Evolutionary conservation across 2,329 filamentous ascomycete genomes (phyloP), one percentile per base, ranked within the genome.

Genomic region (Aspergillus pseudoterreus): DNA sequence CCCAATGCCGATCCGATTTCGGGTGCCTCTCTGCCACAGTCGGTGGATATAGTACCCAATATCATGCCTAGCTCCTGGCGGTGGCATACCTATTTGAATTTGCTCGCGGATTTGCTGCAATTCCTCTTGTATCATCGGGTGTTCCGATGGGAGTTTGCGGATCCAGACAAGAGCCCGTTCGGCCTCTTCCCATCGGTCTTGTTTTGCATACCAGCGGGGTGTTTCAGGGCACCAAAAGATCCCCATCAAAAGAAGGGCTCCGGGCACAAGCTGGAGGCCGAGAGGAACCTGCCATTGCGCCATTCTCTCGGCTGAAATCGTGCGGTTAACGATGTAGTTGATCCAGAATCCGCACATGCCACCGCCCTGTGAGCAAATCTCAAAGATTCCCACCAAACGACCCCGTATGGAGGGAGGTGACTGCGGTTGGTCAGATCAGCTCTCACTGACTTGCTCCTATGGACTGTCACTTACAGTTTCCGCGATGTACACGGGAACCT

Each of bases 151-250:
- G 3, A 86, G 71, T 49, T 78, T 72, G 22, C 84, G 78, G 41
- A 87, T 72, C 19, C 67, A 72, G 10, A 78, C 72, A 1, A 88
- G 74, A 12, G 82, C 76, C 0, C 50, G 53, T 1, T 75, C 78
- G 0, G 84, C 81, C 22, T 82, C 72, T 39, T 86, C 82, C 82
- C 83, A 85, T 55, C 83, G 78, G 58, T 86, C 82, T 56, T 80
- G 76, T 56, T 82, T 81, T 17, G 84, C 85, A 30, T 84, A 78
- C 79, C 81, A 87, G 55, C 85, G 77, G 11, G 84, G 84, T 6
- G 82, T 83, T 58, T 86, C 84, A 60, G 80, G 77, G 59, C 82
- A 82, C 46, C 82, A 68, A 2, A 79, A 61, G 74, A 87, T 83
- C 57, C 81, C 81, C 11, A 75, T 41, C 19, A 84, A 71, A n/a